A percentile compares a stretch with the other conserved stretches of the same genome.
phyloP scores from a whole-genome alignment of 2,329 filamentous ascomycete genomes.

The Colletotrichum brevisporum region DNA sequence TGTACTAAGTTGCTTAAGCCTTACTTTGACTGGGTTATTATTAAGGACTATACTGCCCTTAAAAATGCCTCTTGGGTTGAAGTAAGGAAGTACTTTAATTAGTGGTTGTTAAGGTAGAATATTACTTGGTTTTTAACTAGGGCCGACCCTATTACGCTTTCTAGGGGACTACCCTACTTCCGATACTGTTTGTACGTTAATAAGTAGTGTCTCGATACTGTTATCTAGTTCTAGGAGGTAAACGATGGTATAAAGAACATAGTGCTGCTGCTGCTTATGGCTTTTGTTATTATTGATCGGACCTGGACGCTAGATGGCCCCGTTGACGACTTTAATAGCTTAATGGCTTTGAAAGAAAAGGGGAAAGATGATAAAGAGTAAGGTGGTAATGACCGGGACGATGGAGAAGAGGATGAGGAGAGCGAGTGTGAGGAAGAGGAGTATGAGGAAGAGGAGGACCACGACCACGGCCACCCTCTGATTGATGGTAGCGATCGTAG shows the following conservation, averaged over 20 bases:
- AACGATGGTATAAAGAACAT: not conserved
- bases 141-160: not conserved
- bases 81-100: not conserved
- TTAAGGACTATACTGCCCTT: conserved; percentile 26
- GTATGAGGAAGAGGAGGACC: conserved; percentile 3
- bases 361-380: not conserved
- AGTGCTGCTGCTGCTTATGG: not conserved
- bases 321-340: not conserved
- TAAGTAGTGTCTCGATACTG: conserved; percentile 2
- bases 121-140: not conserved
- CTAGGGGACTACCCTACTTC: conserved; percentile 3
- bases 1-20: conserved; percentile 12
- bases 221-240: conserved; percentile 7
- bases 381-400: not conserved
- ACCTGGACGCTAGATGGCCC: conserved; percentile 1
- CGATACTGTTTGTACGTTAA: conserved; percentile 20
- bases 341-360: not conserved
- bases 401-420: not conserved
- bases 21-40: conserved; percentile 21
- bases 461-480: not conserved
- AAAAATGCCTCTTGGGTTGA: conserved; percentile 11
- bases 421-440: not conserved
- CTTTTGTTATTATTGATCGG: not conserved
- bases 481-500: conserved; percentile 14
- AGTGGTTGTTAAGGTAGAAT: not conserved